These are phyloP conservation scores for Monosporozyma solicola DNA, from an alignment of 805 yeast genomes.

Conservation along the genomic window DNA sequence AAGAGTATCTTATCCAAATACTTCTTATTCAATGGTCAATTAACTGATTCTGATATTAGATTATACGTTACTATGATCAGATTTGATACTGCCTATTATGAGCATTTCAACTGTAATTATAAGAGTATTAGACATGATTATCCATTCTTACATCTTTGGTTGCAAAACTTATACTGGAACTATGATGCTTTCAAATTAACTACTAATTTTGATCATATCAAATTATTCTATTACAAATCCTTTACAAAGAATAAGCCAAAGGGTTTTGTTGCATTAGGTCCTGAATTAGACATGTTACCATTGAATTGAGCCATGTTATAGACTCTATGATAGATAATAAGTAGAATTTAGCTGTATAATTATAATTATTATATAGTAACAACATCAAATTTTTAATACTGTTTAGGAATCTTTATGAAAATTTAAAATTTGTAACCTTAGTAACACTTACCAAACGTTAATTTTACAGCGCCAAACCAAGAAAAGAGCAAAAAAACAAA, in stretches of 20 bases:
- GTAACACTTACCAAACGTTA: no score
- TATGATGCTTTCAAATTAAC: constrained; percentile 63
- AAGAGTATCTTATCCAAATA: constrained; percentile 19
- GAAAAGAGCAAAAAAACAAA: no score
- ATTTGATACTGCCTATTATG: constrained; percentile 87
- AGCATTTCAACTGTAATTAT: constrained; percentile 88
- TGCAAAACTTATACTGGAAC: constrained; percentile 74
- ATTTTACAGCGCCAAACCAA: no score
- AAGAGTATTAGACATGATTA: constrained; percentile 69
- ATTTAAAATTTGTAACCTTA: no score
- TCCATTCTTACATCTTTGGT: constrained; percentile 72
- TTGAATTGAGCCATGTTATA: background rate
- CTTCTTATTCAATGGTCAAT: constrained; percentile 49
- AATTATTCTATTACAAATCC: constrained; percentile 79
- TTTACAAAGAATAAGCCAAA: constrained; percentile 71
- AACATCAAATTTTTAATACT: no score
- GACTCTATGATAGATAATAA: no score
- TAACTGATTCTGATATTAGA: constrained; percentile 88
- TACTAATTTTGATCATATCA: constrained; percentile 86
- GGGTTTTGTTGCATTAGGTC: constrained; percentile 82
- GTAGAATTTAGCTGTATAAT: background rate
- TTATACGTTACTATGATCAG: constrained; percentile 79
- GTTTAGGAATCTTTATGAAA: no score
- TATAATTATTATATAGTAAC: no score
- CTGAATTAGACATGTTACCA: constrained; percentile 55